Conservation (phyloP, 495 filamentous ascomycete species). For the Niebla homalea region DNA sequence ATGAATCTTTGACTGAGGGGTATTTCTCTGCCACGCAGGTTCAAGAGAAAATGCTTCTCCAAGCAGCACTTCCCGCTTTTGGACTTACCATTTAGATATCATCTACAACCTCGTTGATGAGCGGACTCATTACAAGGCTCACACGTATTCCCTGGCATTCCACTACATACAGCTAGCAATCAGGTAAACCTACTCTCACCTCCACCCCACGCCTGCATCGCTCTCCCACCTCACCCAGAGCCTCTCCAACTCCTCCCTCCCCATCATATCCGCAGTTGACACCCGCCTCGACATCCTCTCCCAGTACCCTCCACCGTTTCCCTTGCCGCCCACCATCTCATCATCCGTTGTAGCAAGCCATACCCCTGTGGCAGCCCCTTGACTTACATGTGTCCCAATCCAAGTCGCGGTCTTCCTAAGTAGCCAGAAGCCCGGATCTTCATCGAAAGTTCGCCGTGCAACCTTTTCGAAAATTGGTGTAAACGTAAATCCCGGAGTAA, state of each 20-base stretch:
- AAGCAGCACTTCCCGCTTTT: too few relatives aligned
- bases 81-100: too few relatives aligned
- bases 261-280: constrained; percentile 1
- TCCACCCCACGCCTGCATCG: not conserved
- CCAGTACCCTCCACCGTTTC: not conserved
- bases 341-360: not conserved
- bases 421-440: not conserved
- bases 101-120: too few relatives aligned
- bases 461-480: not conserved
- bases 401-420: not conserved
- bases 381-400: not conserved
- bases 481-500: not conserved
- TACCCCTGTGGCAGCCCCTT: constrained; percentile 1
- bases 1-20: too few relatives aligned
- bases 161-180: too few relatives aligned
- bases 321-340: not conserved
- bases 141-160: too few relatives aligned
- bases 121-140: too few relatives aligned
- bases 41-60: too few relatives aligned
- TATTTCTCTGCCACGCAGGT: too few relatives aligned
- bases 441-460: not conserved
- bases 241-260: not conserved
- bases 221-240: constrained; percentile 3
- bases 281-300: not conserved
- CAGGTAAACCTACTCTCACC: not conserved